phyloP scores from a whole-genome alignment of 805 yeast genomes.

The Saccharomyces mikatae region DNA sequence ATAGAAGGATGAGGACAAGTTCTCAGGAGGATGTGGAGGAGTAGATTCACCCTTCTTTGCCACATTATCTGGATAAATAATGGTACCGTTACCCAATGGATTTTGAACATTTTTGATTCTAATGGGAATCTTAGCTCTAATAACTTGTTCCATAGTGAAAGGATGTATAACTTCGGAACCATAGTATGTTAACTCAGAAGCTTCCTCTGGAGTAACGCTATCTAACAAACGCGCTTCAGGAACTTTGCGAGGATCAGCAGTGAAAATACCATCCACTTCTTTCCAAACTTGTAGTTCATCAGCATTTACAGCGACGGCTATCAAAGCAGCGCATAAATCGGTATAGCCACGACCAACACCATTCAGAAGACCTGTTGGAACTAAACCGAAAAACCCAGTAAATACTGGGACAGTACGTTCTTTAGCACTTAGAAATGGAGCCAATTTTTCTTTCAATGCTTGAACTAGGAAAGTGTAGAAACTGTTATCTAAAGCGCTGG shows the following conservation, averaged over 20 bases:
- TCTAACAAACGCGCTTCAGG: slow-evolving; percentile 76
- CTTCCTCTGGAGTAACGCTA: slow-evolving; percentile 96
- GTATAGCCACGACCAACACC: slow-evolving; percentile 98
- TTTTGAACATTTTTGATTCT: slow-evolving; percentile 93
- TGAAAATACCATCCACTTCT: slow-evolving; percentile 97
- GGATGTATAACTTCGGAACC: slow-evolving; percentile 98
- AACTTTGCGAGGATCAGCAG: slow-evolving; percentile 96
- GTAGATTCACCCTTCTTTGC: slow-evolving; percentile 81
- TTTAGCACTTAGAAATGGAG: slow-evolving; percentile 32
- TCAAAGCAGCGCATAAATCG: slow-evolving; percentile 92
- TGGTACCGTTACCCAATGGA: slow-evolving; percentile 87
- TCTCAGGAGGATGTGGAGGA: slow-evolving; percentile 91
- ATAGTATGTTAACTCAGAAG: slow-evolving; percentile 94
- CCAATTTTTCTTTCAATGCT: slow-evolving; percentile 44
- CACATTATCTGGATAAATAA: slow-evolving; percentile 85
- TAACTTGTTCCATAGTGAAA: slow-evolving; percentile 98
- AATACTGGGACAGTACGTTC: slow-evolving; percentile 66
- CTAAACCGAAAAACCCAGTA: slow-evolving; percentile 90
- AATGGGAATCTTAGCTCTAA: slow-evolving; percentile 90
- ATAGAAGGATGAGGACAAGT: slow-evolving; percentile 40
- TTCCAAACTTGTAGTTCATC: slow-evolving; percentile 97
- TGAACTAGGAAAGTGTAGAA: slow-evolving; percentile 53
- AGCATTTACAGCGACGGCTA: slow-evolving; percentile 87
- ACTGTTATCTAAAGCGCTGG: slow-evolving; percentile 53
- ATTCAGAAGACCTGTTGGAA: slow-evolving; percentile 91